These are phyloP conservation scores for Hevea brasiliensis DNA, from an alignment of 345 rosid genomes.

Conservation along the genomic window DNA sequence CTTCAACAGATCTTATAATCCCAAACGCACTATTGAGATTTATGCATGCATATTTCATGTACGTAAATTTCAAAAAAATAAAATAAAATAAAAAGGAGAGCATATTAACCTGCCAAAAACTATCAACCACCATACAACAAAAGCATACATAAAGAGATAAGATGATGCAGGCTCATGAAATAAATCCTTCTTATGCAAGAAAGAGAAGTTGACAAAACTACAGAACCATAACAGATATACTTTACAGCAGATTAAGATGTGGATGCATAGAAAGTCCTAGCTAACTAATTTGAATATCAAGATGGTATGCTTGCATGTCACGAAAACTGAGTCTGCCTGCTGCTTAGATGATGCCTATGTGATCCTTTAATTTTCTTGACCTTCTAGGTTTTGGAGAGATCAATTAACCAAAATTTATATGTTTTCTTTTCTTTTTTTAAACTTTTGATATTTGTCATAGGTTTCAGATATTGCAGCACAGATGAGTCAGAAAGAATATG, in stretches of 20 bases:
- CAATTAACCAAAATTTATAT: neutral
- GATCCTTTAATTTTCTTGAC: no score
- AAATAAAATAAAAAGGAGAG: neutral
- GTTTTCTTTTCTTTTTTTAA: neutral
- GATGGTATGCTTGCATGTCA: no score
- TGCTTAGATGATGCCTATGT: no score
- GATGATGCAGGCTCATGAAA: neutral
- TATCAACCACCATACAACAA: neutral
- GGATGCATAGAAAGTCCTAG: neutral
- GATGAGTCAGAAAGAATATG: neutral
- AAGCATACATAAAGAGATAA: slow-evolving; percentile 1
- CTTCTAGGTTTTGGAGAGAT: neutral
- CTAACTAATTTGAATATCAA: neutral
- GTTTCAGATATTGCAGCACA: neutral
- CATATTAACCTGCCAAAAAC: neutral
- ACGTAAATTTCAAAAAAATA: neutral
- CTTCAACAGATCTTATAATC: slow-evolving; percentile 13
- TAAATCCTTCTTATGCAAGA: neutral
- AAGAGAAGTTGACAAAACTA: neutral
- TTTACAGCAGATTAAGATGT: neutral
- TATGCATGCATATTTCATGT: neutral
- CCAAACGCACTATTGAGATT: neutral
- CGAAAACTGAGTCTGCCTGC: no score
- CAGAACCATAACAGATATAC: neutral
- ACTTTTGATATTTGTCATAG: no score